Evolutionary conservation across 139 green algal genomes (phyloP), one percentile per base, ranked within the genome.

Genomic region (Micractinium sp.): DNA sequence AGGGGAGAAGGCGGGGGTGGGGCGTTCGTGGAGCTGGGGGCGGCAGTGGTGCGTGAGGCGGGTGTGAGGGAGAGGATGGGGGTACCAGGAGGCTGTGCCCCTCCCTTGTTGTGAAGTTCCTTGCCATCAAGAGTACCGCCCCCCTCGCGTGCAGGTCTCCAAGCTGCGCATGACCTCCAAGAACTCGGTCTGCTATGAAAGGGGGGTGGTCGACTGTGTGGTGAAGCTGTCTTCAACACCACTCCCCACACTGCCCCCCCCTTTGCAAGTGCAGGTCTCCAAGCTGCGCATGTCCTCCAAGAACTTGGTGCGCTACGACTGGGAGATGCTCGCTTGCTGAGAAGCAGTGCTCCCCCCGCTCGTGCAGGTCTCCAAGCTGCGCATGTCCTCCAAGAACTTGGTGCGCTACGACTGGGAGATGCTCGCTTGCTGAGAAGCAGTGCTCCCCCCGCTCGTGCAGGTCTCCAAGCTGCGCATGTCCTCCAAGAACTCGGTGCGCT

Each of bases 1-100:
- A 7, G 63, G 15, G 60, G 60, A n/a, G n/a, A n/a, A 73, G 66
- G 3, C 47, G 47, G 47, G 47, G 47, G 47, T 5, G 47, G 90
- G 67, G 87, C 84, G 0, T 99, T 98, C 91, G 94, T 96, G 89
- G 95, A 98, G 31, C 90, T 99, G 75, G 97, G 96, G 0, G 98
- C 96, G 13, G 93, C 93, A 9, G 97, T 99, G 38, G 98, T 99
- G 67, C 94, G 95, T 22, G 97, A 99, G 93, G 95, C 98, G 38
- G 71, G 87, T 22, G n/a, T 53, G 19, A n/a, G 19, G 74, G 29
- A n/a, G 5, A 75, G 67, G 16, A 75, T 13, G 29, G 67, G n/a
- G 61, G 16, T 19, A 19, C 61, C 61, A 69, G 16, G 20, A 27
- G 77, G 39, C n/a, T n/a, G n/a, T n/a, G n/a, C n/a, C n/a, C n/a